These are phyloP conservation scores for Penicillium hesseltinei DNA, from an alignment of 2,329 filamentous ascomycete species.

Conservation along the genomic window DNA sequence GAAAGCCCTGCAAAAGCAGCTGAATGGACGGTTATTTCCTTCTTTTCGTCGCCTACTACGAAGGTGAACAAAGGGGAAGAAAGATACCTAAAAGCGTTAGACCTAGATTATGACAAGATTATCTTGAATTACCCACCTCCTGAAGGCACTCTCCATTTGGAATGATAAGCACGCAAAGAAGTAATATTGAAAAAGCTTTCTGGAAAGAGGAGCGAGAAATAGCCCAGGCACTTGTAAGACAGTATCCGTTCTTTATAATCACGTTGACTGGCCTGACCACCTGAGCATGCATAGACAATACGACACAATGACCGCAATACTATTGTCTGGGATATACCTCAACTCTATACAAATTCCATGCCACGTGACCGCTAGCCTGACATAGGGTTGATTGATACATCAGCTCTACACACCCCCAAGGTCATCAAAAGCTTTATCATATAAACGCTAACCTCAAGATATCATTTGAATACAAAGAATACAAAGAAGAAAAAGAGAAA, in stretches of 20 bases:
- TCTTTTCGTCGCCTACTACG: neutral
- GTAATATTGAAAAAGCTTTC: neutral
- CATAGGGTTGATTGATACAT: neutral
- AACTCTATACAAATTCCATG: neutral
- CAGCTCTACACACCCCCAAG: neutral
- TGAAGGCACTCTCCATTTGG: neutral
- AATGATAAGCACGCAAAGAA: neutral
- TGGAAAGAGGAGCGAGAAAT: too few species aligned
- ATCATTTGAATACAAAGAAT: too few species aligned
- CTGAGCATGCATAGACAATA: too few species aligned
- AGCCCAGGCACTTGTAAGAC: too few species aligned
- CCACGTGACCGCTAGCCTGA: neutral
- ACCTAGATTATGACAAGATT: neutral
- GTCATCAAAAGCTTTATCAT: neutral
- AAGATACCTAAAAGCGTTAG: neutral
- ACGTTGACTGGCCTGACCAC: too few species aligned
- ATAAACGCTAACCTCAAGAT: neutral
- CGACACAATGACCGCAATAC: neutral
- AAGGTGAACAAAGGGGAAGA: conserved; percentile 2
- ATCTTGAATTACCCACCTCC: neutral
- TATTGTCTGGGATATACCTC: neutral
- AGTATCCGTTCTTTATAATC: too few species aligned
- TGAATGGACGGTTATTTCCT: neutral
- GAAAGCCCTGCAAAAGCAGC: neutral
- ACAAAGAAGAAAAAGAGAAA: neutral